Evolutionary conservation across 495 filamentous ascomycete species (phyloP).

Genomic region (Daldinia concentrica): DNA sequence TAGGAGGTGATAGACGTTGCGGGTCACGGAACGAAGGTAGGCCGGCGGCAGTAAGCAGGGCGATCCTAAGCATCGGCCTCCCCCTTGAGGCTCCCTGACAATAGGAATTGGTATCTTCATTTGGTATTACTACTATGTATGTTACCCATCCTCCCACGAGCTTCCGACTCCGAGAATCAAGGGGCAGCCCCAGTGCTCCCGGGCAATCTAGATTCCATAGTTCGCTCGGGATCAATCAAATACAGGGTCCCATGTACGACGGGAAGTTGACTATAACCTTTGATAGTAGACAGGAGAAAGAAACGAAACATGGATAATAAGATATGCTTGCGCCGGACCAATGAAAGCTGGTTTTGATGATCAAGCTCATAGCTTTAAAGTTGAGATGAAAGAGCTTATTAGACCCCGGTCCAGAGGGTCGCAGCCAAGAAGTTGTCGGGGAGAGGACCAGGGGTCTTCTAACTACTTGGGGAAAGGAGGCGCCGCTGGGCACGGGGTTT

Average conservation of each 20-base stretch:
- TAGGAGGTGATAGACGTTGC: slow-evolving; percentile 39
- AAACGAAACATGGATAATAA: slow-evolving; percentile 36
- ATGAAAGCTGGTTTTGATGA: slow-evolving; percentile 23
- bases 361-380: slow-evolving; percentile 45
- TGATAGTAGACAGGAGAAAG: slow-evolving; percentile 21
- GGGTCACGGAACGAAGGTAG: slow-evolving; percentile 46
- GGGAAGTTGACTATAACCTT: slow-evolving; percentile 18
- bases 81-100: slow-evolving; percentile 42
- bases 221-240: slow-evolving; percentile 14
- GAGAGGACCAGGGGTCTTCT: slow-evolving; percentile 27
- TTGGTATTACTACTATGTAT: slow-evolving; percentile 16
- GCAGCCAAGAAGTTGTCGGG: slow-evolving; percentile 34
- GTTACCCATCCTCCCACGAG: slow-evolving; percentile 24
- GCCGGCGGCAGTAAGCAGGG: slow-evolving; percentile 40
- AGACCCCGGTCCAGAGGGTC: slow-evolving; percentile 39
- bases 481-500: slow-evolving; percentile 28
- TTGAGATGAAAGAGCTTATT: slow-evolving; percentile 49
- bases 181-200: slow-evolving; percentile 23
- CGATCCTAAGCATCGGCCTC: slow-evolving; percentile 37
- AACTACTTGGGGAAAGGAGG: slow-evolving; percentile 21
- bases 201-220: slow-evolving; percentile 43
- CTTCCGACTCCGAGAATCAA: slow-evolving; percentile 41
- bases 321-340: slow-evolving; percentile 19
- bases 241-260: slow-evolving; percentile 10
- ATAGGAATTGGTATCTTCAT: slow-evolving; percentile 19